These are phyloP conservation scores for Xerocomus amazonicus DNA, from an alignment of 1,284 basidiomycete species.

Conservation along the genomic window DNA sequence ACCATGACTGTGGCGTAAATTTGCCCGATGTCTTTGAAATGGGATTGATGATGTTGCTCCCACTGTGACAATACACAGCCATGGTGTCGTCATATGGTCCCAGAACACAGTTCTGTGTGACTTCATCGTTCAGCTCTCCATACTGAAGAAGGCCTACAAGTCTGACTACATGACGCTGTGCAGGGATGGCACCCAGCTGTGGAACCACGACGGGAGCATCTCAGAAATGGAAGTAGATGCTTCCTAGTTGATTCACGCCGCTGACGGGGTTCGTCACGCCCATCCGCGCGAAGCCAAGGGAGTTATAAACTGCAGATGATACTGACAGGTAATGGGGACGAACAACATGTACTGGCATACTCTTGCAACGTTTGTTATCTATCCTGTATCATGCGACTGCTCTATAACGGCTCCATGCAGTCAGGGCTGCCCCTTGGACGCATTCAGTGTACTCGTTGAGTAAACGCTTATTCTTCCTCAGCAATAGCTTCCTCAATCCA, in stretches of 20 bases:
- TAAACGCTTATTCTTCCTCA: constrained; percentile 27
- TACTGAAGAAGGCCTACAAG: constrained; percentile 24
- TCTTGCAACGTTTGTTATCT: background rate
- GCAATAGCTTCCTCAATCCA: constrained; percentile 24
- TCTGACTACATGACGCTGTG: too few relatives aligned
- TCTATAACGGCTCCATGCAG: background rate
- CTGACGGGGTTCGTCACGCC: constrained; percentile 32
- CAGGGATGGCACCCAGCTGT: constrained; percentile 34
- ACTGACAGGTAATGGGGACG: background rate
- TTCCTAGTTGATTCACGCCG: background rate
- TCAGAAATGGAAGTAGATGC: constrained; percentile 46
- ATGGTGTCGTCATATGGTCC: background rate
- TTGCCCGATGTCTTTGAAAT: constrained; percentile 36
- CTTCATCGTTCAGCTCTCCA: constrained; percentile 56
- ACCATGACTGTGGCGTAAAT: constrained; percentile 47
- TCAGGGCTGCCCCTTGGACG: background rate
- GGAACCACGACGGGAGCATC: constrained; percentile 68
- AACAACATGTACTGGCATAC: background rate
- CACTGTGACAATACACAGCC: constrained; percentile 33
- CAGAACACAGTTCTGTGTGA: constrained; percentile 36
- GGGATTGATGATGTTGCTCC: constrained; percentile 37
- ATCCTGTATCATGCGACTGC: background rate
- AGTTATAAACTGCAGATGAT: background rate
- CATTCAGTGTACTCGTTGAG: background rate
- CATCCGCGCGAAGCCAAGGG: constrained; percentile 1